Evolutionary conservation across 129 eudicot genomes (phyloP).

Genomic region (Daucus carota): DH1_v3.0 NC_030384.2:43540501-43541000

Average conservation of each 20-base stretch:
- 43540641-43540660: background rate
- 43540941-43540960: background rate
- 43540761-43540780: constrained; percentile 76
- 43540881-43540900: background rate
- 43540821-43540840: constrained; percentile 95
- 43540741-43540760: constrained; percentile 63
- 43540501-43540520: background rate
- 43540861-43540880: constrained; percentile 27
- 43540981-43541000: background rate
- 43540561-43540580: background rate
- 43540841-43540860: constrained; percentile 46
- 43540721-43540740: constrained; percentile 13
- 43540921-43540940: background rate
- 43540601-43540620: background rate
- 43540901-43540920: background rate
- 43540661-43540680: background rate
- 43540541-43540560: background rate
- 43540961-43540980: background rate
- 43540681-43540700: background rate
- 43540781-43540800: constrained; percentile 89
- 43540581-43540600: background rate
- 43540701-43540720: background rate
- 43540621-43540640: background rate
- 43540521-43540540: background rate
- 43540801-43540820: constrained; percentile 99